Base-by-base conservation (phyloP, 306 rosid species). In the Castanospermum australe region DNA sequence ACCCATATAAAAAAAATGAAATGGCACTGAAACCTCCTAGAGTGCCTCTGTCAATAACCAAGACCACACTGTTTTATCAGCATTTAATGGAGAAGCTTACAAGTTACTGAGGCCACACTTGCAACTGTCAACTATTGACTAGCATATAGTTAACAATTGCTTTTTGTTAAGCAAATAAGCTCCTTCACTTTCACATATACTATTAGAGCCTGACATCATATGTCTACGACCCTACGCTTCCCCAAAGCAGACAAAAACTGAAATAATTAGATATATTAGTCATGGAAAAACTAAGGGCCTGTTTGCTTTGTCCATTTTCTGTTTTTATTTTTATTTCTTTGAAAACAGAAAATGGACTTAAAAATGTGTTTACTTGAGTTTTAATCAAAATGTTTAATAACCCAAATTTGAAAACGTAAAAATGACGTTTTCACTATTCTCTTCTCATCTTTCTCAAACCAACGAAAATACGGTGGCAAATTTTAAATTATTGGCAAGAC, bases 241-340 rank as follows among this genome's bases (percentile, higher is more conserved):
- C 76, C 36, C 79, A 54, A 44, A 77, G 17, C 57, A 76, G 68
- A 41, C 33, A 41, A 7, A 22, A 81, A n/a, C 10, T 63, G 20
- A 41, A 5, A 54, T 1, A 50, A 32, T 35, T 64, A 73, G 50
- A 55, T 42, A 22, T 32, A 57, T 69, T 24, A 57, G 22, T 32
- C 18, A 20, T 7, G 45, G 18, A 42, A 61, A 69, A 75, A 38
- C 33, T n/a, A n/a, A n/a, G n/a, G n/a, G n/a, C n/a, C n/a, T n/a
- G n/a, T n/a, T n/a, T n/a, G n/a, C n/a, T n/a, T n/a, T n/a, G n/a
- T n/a, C n/a, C n/a, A n/a, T n/a, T n/a, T n/a, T n/a, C n/a, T n/a
- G n/a, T n/a, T n/a, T n/a, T n/a, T n/a, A n/a, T n/a, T n/a, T n/a
- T n/a, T n/a, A n/a, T n/a, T n/a, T n/a, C n/a, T n/a, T n/a, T n/a